Evolutionary conservation across 768 basidiomycete species (phyloP).

Genomic region (Inosperma sp.): DNA sequence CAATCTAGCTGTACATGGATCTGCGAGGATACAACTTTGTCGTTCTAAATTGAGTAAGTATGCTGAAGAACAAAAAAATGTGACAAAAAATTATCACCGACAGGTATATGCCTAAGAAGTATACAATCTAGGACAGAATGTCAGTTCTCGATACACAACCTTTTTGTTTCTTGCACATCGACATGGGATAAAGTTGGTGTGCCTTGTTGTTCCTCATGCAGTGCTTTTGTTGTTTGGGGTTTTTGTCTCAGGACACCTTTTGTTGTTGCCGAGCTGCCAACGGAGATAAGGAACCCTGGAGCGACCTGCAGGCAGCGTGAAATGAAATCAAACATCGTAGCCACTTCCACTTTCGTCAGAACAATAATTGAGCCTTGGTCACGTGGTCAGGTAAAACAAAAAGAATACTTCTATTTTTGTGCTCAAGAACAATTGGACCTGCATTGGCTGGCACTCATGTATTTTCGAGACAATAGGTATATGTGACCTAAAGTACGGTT

Average conservation of each 20-base stretch:
- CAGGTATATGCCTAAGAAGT: constrained; percentile 11
- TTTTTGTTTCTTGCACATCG: constrained; percentile 23
- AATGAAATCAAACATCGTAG: constrained; percentile 14
- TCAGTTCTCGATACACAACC: constrained; percentile 14
- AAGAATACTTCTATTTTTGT: background rate
- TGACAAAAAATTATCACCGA: constrained; percentile 9
- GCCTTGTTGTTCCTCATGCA: constrained; percentile 21
- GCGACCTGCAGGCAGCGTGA: constrained; percentile 16
- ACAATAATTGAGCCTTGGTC: constrained; percentile 9
- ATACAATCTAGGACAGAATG: constrained; percentile 17
- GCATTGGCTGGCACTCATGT: background rate
- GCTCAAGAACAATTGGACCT: background rate
- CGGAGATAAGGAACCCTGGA: constrained; percentile 22
- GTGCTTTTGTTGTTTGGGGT: constrained; percentile 22
- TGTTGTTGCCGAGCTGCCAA: constrained; percentile 22
- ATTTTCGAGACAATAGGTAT: too few relatives aligned
- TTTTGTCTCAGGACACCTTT: constrained; percentile 22
- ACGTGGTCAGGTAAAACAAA: constrained; percentile 1
- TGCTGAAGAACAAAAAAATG: constrained; percentile 23
- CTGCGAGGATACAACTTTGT: constrained; percentile 10
- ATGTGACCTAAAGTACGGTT: too few relatives aligned
- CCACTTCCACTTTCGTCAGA: constrained; percentile 9
- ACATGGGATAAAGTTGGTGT: constrained; percentile 16
- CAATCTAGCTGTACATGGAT: constrained; percentile 19
- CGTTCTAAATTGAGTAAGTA: constrained; percentile 12